phyloP scores from a whole-genome alignment of 345 rosid genomes.

The Populus pruinosa region DNA sequence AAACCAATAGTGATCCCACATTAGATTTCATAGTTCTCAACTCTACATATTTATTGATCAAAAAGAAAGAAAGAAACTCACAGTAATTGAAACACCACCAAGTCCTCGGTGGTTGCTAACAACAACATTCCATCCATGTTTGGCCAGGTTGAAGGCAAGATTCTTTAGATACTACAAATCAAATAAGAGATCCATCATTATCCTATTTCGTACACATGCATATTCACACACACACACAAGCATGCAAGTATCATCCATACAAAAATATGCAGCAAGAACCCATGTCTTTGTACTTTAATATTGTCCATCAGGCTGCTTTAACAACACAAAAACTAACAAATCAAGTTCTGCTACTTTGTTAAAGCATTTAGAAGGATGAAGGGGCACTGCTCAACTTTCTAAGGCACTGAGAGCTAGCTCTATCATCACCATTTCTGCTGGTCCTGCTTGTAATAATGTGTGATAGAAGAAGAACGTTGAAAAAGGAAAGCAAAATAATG shows the following conservation, averaged over 20 bases:
- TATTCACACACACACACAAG: not conserved
- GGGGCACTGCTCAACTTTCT: not conserved
- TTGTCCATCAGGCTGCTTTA: not conserved
- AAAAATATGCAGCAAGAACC: not conserved
- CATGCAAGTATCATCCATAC: not conserved
- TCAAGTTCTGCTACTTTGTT: not conserved
- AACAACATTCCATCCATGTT: constrained; percentile 77
- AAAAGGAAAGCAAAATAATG: not conserved
- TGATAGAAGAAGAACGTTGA: not conserved
- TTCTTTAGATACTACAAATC: constrained; percentile 74
- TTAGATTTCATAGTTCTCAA: not conserved
- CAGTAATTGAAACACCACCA: constrained; percentile 86
- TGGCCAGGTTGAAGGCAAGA: constrained; percentile 58
- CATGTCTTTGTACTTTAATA: too few species aligned
- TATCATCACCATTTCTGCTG: not conserved
- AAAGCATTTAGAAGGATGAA: not conserved
- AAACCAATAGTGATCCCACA: not conserved
- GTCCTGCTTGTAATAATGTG: not conserved
- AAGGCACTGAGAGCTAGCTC: not conserved
- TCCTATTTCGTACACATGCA: not conserved
- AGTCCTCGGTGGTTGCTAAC: constrained; percentile 87
- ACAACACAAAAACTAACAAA: not conserved
- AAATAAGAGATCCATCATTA: not conserved
- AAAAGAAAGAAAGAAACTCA: constrained; percentile 38
- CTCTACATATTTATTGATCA: not conserved